phyloP scores from a whole-genome alignment of 805 yeast species.

The Hanseniaspora singularis region DNA sequence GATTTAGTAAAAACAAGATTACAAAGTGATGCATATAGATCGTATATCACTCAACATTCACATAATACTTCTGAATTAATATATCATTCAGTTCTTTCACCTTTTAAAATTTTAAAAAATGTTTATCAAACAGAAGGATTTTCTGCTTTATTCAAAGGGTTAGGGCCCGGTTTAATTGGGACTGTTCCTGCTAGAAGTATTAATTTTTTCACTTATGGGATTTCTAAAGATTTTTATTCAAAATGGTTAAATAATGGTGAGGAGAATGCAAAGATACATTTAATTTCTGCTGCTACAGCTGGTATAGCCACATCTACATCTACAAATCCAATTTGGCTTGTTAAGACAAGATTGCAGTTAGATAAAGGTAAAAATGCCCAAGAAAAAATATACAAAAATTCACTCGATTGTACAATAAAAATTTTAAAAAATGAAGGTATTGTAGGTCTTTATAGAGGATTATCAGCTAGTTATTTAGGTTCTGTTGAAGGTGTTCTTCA shows the following conservation, averaged over 20 bases:
- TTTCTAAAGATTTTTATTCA: constrained; percentile 70
- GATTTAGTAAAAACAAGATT: constrained; percentile 93
- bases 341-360: constrained; percentile 85
- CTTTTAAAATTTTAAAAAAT: constrained; percentile 40
- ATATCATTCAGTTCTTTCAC: constrained; percentile 9
- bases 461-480: constrained; percentile 88
- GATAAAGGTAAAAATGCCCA: constrained; percentile 54
- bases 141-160: constrained; percentile 78
- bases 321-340: constrained; percentile 95
- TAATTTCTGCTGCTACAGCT: constrained; percentile 77
- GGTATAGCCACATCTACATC: constrained; percentile 92
- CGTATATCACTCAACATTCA: constrained; percentile 23
- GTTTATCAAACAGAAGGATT: constrained; percentile 71
- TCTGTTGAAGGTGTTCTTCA: constrained; percentile 86
- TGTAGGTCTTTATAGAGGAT: constrained; percentile 71
- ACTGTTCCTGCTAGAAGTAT: constrained; percentile 97
- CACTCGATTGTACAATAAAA: constrained; percentile 68
- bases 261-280: constrained; percentile 76
- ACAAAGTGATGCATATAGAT: constrained; percentile 73
- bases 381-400: constrained; percentile 57
- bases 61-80: constrained; percentile 6
- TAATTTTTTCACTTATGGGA: constrained; percentile 91
- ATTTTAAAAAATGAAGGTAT: constrained; percentile 70
- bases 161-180: constrained; percentile 94
- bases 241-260: constrained; percentile 54